Evolutionary conservation across 495 filamentous ascomycete species (phyloP), one percentile per base, ranked within the genome.

Genomic region (Aspergillus heteromorphus): DNA sequence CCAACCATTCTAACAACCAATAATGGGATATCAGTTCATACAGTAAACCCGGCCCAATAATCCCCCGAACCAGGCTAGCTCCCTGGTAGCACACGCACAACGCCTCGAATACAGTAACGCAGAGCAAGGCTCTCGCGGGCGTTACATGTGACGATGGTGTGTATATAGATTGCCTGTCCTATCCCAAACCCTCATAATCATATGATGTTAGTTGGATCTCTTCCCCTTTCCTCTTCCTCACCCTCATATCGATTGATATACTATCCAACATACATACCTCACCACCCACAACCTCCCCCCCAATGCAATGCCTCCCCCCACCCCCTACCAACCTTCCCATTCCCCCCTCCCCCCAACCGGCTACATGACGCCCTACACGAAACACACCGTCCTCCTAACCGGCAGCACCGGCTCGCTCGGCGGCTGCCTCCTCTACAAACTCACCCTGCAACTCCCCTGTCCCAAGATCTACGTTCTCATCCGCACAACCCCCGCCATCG

Each of bases 371-470:
- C 40, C 51, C 10, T 72, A 68, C 11, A 64, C 68, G 21, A 45
- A 19, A 8, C 67, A 74, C 42, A 65, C 57, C 1, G 67, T 74
- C 17, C 67, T 74, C 19, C 59, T 74, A 10, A 73, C 70, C 0
- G 72, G 72, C 10, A 62, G 65, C 23, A 74, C 72, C 1, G 72
- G 72, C 17, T 67, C 65, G 2, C 51, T 74, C 2, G 72, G 72
- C 13, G 70, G 67, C 16, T 70, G 66, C 47, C 63, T 74, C 18
- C 47, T 73, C 8, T 72, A 73, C 52, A 74, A 74, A 45, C 36
- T 73, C 30, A 58, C 70, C 11, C 20, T 69, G 17, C 72, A 73
- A 49, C 54, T 73, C 0, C 72, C 70, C 10, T 67, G 67, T 0
- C 61, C 57, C 40, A 69, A 63, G 40, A 66, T 74, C 16, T 73